Evolutionary conservation across 2,329 filamentous ascomycete genomes (phyloP).

Genomic region (Fonsecaea erecta): DNA sequence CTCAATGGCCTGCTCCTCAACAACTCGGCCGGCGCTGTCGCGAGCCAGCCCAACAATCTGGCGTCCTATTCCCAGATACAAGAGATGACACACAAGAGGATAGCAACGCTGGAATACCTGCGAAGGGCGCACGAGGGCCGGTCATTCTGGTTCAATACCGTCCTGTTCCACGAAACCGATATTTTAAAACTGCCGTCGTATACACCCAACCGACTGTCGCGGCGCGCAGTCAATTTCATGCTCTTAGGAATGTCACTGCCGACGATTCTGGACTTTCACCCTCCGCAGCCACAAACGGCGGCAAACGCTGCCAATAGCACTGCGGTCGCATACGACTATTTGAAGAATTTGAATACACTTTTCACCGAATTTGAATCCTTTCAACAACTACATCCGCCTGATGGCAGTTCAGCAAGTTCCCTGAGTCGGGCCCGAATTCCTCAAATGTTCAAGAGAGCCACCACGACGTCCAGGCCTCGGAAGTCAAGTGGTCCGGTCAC

Average conservation of each 20-base stretch:
- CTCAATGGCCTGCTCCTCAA: constrained; percentile 29
- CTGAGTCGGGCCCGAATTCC: constrained; percentile 79
- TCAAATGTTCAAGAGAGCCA: constrained; percentile 76
- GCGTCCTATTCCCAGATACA: constrained; percentile 70
- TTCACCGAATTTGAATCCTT: constrained; percentile 92
- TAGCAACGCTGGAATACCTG: constrained; percentile 90
- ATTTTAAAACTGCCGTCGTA: constrained; percentile 83
- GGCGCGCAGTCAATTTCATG: constrained; percentile 91
- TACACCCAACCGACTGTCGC: constrained; percentile 78
- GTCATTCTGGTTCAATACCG: constrained; percentile 97
- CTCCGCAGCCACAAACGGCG: constrained; percentile 29
- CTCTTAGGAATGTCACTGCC: constrained; percentile 91
- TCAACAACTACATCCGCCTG: constrained; percentile 81
- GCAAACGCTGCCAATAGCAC: constrained; percentile 61
- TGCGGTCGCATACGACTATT: constrained; percentile 75
- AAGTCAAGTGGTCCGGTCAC: constrained; percentile 54
- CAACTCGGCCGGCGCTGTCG: background rate
- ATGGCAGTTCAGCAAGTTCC: constrained; percentile 69
- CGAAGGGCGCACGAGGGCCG: constrained; percentile 94
- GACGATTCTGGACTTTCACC: constrained; percentile 76
- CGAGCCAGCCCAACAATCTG: constrained; percentile 15
- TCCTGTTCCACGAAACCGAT: constrained; percentile 84
- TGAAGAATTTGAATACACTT: constrained; percentile 82
- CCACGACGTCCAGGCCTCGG: constrained; percentile 59
- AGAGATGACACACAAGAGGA: constrained; percentile 86